These are phyloP conservation scores for Lophiotrema nucula DNA, from an alignment of 495 filamentous ascomycete species.

Conservation along the genomic window DNA sequence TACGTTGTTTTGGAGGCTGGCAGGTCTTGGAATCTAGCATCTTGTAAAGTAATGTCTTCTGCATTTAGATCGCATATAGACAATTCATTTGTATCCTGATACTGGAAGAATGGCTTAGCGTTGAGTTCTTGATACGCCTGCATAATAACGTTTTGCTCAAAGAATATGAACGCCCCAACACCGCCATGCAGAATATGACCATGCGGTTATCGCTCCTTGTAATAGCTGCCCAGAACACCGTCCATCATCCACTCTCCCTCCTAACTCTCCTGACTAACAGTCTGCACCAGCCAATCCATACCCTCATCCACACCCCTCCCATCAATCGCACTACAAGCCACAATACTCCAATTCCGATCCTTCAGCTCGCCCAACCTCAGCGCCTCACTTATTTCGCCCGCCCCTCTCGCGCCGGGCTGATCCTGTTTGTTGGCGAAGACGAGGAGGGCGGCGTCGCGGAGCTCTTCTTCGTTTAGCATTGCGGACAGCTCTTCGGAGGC, in stretches of 20 bases:
- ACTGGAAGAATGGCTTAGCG: no score
- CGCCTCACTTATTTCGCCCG: constrained; percentile 93
- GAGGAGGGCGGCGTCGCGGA: constrained; percentile 84
- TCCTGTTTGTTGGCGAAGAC: constrained; percentile 99
- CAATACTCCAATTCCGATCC: constrained; percentile 98
- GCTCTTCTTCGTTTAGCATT: constrained; percentile 96
- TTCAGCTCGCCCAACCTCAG: constrained; percentile 83
- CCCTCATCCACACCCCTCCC: constrained; percentile 91
- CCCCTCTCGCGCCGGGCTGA: constrained; percentile 94
- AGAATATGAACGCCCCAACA: background rate
- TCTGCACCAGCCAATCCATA: constrained; percentile 90
- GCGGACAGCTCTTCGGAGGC: constrained; percentile 89
- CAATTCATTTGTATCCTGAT: no score
- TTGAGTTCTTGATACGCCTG: no score
- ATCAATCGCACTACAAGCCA: constrained; percentile 94
- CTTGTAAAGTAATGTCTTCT: no score
- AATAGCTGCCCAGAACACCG: background rate
- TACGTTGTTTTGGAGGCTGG: no score
- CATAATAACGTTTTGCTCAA: background rate
- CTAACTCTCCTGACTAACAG: background rate
- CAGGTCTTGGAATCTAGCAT: no score
- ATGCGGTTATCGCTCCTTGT: no score
- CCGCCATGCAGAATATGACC: background rate
- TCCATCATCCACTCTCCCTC: background rate
- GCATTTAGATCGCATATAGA: no score